phyloP scores from a whole-genome alignment of 2,329 filamentous ascomycete genomes.

The Calonectria pseudoreteaudii region DNA sequence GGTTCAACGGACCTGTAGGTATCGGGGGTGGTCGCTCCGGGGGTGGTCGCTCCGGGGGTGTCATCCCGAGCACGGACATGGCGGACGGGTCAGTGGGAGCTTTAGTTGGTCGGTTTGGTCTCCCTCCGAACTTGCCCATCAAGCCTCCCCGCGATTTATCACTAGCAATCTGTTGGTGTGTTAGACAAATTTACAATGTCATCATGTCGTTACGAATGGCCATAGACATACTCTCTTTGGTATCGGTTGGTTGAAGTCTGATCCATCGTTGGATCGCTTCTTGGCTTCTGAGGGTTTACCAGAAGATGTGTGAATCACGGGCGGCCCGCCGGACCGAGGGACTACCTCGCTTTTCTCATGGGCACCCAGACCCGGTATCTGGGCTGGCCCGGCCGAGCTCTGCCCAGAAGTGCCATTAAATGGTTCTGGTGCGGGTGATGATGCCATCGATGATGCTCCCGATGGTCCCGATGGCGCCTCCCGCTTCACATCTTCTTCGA shows the following conservation, averaged over 20 bases:
- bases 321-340: slow-evolving; percentile 47
- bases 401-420: slow-evolving; percentile 14
- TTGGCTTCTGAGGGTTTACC: slow-evolving; percentile 45
- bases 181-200: slow-evolving; percentile 38
- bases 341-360: slow-evolving; percentile 26
- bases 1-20: slow-evolving; percentile 27
- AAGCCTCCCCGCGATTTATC: slow-evolving; percentile 48
- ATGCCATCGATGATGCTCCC: slow-evolving; percentile 5
- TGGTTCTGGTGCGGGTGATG: slow-evolving; percentile 30
- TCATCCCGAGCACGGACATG: slow-evolving; percentile 63
- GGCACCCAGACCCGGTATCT: slow-evolving; percentile 33
- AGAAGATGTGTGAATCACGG: slow-evolving; percentile 54
- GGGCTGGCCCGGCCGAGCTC: slow-evolving; percentile 15
- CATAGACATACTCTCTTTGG: slow-evolving; percentile 56
- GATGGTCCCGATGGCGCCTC: slow-evolving; percentile 31
- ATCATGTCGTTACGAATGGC: background rate
- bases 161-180: slow-evolving; percentile 44
- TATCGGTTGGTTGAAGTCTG: slow-evolving; percentile 45
- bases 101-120: slow-evolving; percentile 41
- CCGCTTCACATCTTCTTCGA: slow-evolving; percentile 30
- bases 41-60: slow-evolving; percentile 58
- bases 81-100: slow-evolving; percentile 63
- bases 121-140: slow-evolving; percentile 52
- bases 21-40: slow-evolving; percentile 55
- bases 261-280: slow-evolving; percentile 58